These are phyloP conservation scores for Solanum infundibuliforme DNA, from an alignment of 257 asterid species.

Conservation along the genomic window DNA sequence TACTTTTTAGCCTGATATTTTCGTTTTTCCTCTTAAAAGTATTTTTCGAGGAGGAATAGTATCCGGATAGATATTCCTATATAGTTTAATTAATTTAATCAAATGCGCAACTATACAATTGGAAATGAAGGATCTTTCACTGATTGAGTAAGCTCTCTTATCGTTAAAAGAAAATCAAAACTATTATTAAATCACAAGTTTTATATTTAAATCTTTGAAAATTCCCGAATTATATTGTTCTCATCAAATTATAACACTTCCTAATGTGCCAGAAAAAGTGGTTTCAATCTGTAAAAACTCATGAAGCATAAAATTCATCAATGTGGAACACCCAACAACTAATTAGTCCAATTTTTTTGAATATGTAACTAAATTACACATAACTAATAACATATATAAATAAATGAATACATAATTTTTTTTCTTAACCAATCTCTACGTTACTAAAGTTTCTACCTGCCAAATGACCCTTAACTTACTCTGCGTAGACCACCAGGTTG, in stretches of 20 bases:
- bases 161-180: not conserved
- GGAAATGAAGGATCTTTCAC: not conserved
- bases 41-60: not conserved
- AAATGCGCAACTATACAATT: no score
- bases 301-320: no score
- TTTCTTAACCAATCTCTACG: not conserved
- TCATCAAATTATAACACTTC: not conserved
- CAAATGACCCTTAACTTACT: not conserved
- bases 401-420: no score
- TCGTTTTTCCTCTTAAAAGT: not conserved
- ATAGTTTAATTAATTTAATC: not conserved
- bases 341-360: no score
- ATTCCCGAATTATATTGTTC: not conserved
- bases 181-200: not conserved
- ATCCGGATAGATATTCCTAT: not conserved
- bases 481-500: no score
- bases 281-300: not conserved
- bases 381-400: no score
- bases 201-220: no score
- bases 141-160: not conserved
- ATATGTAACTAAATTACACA: not conserved
- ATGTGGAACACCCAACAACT: no score
- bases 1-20: not conserved
- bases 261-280: not conserved
- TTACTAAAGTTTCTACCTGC: not conserved